Evolutionary conservation across 2,329 filamentous ascomycete genomes (phyloP).

Genomic region (Phoma sp.): DNA sequence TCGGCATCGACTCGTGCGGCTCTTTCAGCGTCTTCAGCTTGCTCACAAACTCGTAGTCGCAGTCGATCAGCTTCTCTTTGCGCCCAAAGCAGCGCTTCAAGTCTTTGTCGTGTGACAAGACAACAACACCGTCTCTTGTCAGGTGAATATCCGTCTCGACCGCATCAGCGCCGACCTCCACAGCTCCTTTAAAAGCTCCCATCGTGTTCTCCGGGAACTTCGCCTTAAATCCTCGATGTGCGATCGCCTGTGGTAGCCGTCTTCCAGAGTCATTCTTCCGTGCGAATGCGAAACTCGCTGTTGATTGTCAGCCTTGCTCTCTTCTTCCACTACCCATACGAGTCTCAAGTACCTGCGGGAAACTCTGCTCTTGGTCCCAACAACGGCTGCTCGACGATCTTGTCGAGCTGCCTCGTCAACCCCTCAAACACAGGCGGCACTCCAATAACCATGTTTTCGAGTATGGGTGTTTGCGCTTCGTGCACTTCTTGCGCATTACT

Average conservation of each 20-base stretch:
- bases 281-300: slow-evolving; percentile 46
- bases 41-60: slow-evolving; percentile 75
- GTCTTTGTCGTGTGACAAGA: slow-evolving; percentile 81
- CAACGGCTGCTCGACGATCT: slow-evolving; percentile 44
- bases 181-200: slow-evolving; percentile 75
- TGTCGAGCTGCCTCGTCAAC: slow-evolving; percentile 42
- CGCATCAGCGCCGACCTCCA: slow-evolving; percentile 76
- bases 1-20: slow-evolving; percentile 75
- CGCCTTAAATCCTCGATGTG: slow-evolving; percentile 80
- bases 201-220: slow-evolving; percentile 86
- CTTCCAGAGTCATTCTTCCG: slow-evolving; percentile 44
- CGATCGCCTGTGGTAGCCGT: slow-evolving; percentile 72
- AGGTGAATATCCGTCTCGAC: slow-evolving; percentile 90
- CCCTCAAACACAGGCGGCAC: slow-evolving; percentile 47
- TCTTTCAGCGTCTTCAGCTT: slow-evolving; percentile 70
- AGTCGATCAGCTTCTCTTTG: slow-evolving; percentile 74
- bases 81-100: slow-evolving; percentile 83
- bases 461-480: slow-evolving; percentile 36
- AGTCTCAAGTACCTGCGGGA: slow-evolving; percentile 31
- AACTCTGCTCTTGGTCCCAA: slow-evolving; percentile 41
- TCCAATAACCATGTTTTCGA: slow-evolving; percentile 47
- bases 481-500: slow-evolving; percentile 34
- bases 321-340: not conserved
- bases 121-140: slow-evolving; percentile 80
- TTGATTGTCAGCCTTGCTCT: slow-evolving; percentile 21